Percentiles rank a stretch among this genome's conserved stretches.
Conservation (phyloP, 2,329 filamentous ascomycete species). For the Fusarium pininemorale region DNA sequence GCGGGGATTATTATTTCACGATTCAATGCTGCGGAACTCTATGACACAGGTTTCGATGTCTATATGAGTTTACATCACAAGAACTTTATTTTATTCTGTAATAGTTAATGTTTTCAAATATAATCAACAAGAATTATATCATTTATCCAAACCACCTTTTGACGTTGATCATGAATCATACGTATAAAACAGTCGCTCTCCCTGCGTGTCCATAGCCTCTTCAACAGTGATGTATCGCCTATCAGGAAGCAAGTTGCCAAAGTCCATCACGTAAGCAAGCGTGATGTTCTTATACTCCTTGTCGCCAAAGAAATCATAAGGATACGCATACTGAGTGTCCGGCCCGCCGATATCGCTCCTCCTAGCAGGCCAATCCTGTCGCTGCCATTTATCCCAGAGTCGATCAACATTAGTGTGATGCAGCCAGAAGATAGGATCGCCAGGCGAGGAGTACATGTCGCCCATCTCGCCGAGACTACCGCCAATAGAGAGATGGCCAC, state of each 20-base stretch:
- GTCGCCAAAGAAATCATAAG: fast-evolving
- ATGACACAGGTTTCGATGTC: background rate
- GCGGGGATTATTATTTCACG: background rate
- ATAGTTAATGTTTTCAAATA: background rate
- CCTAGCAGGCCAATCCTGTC: background rate
- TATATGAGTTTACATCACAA: background rate
- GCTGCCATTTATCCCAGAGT: background rate
- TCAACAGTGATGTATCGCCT: background rate
- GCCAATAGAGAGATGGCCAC: background rate
- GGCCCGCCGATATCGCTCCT: background rate
- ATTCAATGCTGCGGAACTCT: background rate
- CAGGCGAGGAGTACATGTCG: background rate
- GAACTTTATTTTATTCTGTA: background rate
- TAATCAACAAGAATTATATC: background rate
- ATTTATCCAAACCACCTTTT: fast-evolving
- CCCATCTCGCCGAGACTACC: background rate
- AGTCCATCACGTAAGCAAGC: background rate
- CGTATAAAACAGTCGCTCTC: background rate
- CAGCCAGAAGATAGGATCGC: background rate
- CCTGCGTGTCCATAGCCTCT: background rate
- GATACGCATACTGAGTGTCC: background rate
- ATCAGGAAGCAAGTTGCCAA: background rate
- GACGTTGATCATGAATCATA: background rate
- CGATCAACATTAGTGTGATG: background rate
- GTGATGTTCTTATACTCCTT: background rate